Evolutionary conservation across 2,329 filamentous ascomycete species (phyloP), one percentile per base, ranked within the genome.

Genomic region (Cadophora malorum): DNA sequence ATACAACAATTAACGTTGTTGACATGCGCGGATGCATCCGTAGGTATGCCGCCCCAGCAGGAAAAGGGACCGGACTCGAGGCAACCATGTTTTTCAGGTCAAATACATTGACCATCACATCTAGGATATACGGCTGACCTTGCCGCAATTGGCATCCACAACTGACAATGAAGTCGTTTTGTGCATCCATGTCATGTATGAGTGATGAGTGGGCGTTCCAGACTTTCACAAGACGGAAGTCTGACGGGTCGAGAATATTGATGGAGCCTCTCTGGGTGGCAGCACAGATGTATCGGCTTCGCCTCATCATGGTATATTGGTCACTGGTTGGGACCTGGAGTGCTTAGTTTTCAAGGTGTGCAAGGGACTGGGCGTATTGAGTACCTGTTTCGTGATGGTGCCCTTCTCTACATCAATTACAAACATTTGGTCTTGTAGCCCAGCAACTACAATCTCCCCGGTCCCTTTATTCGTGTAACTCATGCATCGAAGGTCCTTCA

Each of bases 161-260:
- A 4, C 96, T 98, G 25, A 98, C 91, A 64, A 99, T 89, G 73
- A 96, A 96, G 78, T 98, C 95, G 76, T 96, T 93, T 77, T 96
- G 92, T 9, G 94, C 93, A 81, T 99, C 96, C 92, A 99, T 97
- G 78, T 98, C 95, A 79, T 93, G 97, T 78, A 99, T 92, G 63
- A 90, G 88, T 9, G 93, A 92, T 1, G 91, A 90, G 77, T 99
- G 96, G 0, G 95, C 94, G 77, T 93, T 93, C 92, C 96, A 99
- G 12, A 88, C 88, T 78, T 95, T 96, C 73, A 96, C 84, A 5
- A 97, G 85, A 52, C 88, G 86, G 76, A 97, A 92, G 66, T 86
- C 92, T 65, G 88, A 83, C 0, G 94, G 88, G 76, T 97, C 95
- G 25, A 99, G 84, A 35, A 97, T 90, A 79, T 98, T 90, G 59